These are phyloP conservation scores for Wickerhamomyces ciferrii DNA, from an alignment of 805 yeast species.

Conservation along the genomic window DNA sequence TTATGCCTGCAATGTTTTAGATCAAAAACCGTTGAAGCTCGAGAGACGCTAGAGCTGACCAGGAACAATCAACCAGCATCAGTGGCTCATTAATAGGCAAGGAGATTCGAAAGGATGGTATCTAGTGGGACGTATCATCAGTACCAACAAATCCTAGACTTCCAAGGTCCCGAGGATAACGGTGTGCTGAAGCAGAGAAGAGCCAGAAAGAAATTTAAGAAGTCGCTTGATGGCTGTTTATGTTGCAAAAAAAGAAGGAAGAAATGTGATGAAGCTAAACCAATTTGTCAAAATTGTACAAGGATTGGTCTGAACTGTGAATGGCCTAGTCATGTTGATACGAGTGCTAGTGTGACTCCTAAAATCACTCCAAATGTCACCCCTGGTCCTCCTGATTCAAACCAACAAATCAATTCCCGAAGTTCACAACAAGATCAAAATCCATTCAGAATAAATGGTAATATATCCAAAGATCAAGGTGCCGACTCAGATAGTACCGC, in stretches of 20 bases:
- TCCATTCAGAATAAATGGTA: no score
- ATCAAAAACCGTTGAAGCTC: no score
- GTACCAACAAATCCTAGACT: slow-evolving; percentile 17
- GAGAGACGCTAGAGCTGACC: no score
- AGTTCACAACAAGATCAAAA: no score
- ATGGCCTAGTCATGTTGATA: slow-evolving; percentile 17
- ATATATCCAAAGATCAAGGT: background rate
- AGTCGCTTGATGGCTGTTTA: slow-evolving; percentile 18
- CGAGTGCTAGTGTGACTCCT: background rate
- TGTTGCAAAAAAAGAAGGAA: slow-evolving; percentile 17
- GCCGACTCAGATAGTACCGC: background rate
- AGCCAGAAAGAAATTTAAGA: slow-evolving; percentile 10
- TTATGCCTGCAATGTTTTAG: background rate
- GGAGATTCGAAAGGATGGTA: background rate
- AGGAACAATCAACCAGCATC: no score
- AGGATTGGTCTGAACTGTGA: slow-evolving; percentile 6
- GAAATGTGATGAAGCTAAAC: slow-evolving; percentile 22
- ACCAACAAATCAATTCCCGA: no score
- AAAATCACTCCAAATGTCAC: no score
- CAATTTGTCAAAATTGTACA: slow-evolving; percentile 14
- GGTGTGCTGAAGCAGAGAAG: slow-evolving; percentile 2
- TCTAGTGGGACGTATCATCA: slow-evolving; percentile 10
- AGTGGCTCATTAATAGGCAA: no score
- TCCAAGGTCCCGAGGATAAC: background rate
- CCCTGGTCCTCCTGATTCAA: no score